phyloP scores from a whole-genome alignment of 768 basidiomycete species.

The Boletus sp. region DNA sequence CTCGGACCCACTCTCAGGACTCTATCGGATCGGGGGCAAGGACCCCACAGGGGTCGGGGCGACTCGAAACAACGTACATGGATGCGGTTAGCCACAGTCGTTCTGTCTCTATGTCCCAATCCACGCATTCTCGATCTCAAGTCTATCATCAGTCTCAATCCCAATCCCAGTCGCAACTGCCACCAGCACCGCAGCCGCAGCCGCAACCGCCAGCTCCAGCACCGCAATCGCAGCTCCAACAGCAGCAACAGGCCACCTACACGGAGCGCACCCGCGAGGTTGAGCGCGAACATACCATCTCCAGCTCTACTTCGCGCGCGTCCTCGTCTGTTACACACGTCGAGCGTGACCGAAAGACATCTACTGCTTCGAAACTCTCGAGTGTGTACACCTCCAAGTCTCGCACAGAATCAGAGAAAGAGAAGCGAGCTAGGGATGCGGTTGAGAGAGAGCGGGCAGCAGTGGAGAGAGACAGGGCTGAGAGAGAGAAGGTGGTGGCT shows the following conservation, averaged over 20 bases:
- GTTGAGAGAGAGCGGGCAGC: slow-evolving; percentile 17
- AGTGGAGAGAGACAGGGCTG: slow-evolving; percentile 8
- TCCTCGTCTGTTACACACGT: slow-evolving; percentile 19
- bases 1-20: slow-evolving; percentile 53
- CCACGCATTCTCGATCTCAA: slow-evolving; percentile 16
- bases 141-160: slow-evolving; percentile 15
- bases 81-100: slow-evolving; percentile 30
- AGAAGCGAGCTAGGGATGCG: slow-evolving; percentile 22
- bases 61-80: slow-evolving; percentile 25
- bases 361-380: slow-evolving; percentile 31
- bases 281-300: slow-evolving; percentile 23
- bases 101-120: slow-evolving; percentile 20
- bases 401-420: slow-evolving; percentile 22
- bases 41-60: slow-evolving; percentile 30
- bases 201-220: not conserved
- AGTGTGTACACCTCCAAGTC: slow-evolving; percentile 29
- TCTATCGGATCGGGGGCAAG: slow-evolving; percentile 29
- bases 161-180: slow-evolving; percentile 1
- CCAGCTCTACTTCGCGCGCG: slow-evolving; percentile 25
- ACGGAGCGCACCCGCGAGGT: slow-evolving; percentile 24
- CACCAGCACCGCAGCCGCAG: not conserved
- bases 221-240: not conserved
- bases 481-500: slow-evolving; percentile 6
- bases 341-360: slow-evolving; percentile 27
- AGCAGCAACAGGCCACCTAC: slow-evolving; percentile 18